phyloP scores from a whole-genome alignment of 2,329 filamentous ascomycete genomes.

The Fusarium pseudograminearum region DNA sequence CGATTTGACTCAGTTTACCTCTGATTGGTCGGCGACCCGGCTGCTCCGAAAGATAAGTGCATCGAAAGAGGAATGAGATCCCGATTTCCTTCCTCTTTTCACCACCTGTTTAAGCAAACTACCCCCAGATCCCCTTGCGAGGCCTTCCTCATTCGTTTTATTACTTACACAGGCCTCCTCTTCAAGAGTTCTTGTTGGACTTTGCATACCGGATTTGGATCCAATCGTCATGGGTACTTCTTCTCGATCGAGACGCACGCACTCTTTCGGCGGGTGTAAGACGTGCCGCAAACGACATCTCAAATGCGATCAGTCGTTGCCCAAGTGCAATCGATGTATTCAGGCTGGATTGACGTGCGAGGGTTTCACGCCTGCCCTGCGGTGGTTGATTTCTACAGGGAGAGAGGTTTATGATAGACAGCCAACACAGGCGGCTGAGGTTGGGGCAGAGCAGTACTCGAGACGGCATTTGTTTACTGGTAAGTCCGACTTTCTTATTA shows the following conservation, averaged over 20 bases:
- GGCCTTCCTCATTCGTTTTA: neutral
- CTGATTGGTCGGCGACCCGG: conserved; percentile 17
- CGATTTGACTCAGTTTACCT: neutral
- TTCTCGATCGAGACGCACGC: conserved; percentile 33
- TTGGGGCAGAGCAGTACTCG: conserved; percentile 30
- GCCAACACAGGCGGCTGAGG: conserved; percentile 20
- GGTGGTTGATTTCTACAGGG: conserved; percentile 39
- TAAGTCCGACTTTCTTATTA: neutral
- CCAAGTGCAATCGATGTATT: conserved; percentile 34
- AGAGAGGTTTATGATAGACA: conserved; percentile 36
- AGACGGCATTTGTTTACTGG: conserved; percentile 41
- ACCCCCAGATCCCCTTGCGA: neutral
- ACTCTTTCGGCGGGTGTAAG: conserved; percentile 42
- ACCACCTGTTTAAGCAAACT: conserved; percentile 22
- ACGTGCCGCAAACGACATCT: conserved; percentile 43
- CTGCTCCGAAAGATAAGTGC: conserved; percentile 23
- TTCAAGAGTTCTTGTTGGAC: neutral
- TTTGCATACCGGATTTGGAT: neutral
- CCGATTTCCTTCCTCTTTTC: conserved; percentile 32
- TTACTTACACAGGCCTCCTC: neutral
- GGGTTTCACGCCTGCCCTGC: conserved; percentile 36
- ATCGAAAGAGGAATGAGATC: conserved; percentile 19
- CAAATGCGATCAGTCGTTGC: conserved; percentile 38
- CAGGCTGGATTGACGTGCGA: conserved; percentile 36
- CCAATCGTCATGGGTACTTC: neutral